Evolutionary conservation across 2,329 filamentous ascomycete genomes (phyloP).

Genomic region (Phoma sp.): DNA sequence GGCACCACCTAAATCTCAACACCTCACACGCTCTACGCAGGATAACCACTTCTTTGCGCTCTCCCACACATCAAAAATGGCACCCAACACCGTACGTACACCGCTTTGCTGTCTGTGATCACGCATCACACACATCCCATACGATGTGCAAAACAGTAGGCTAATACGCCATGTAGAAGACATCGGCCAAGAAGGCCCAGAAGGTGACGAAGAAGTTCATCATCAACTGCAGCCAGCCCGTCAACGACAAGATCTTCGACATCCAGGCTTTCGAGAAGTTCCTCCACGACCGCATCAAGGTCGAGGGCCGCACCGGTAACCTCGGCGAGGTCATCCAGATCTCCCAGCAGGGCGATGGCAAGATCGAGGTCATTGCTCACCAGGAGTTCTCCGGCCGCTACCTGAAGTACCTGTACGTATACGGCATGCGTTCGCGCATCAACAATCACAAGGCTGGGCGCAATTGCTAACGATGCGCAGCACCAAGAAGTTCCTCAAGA

Average conservation of each 20-base stretch:
- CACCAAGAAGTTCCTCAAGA: constrained; percentile 99
- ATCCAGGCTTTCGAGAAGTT: constrained; percentile 99
- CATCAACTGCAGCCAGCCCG: constrained; percentile 99
- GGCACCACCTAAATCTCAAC: constrained; percentile 8
- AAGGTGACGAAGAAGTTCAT: constrained; percentile 96
- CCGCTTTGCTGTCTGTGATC: constrained; percentile 90
- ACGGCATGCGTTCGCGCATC: not conserved
- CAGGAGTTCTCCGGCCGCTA: constrained; percentile 98
- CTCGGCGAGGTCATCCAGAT: constrained; percentile 92
- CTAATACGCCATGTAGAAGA: constrained; percentile 77
- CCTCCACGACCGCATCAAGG: constrained; percentile 99
- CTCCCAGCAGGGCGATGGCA: constrained; percentile 90
- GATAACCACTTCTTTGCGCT: constrained; percentile 90
- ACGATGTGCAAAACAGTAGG: constrained; percentile 79
- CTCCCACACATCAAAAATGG: constrained; percentile 71
- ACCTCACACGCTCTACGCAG: constrained; percentile 66
- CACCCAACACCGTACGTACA: constrained; percentile 88
- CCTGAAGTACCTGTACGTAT: constrained; percentile 96
- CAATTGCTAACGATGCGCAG: constrained; percentile 56
- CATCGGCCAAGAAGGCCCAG: constrained; percentile 59
- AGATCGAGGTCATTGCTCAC: constrained; percentile 97
- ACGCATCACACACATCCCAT: constrained; percentile 26
- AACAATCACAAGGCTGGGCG: too few species aligned
- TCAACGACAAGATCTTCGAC: constrained; percentile 99
- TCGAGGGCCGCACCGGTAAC: constrained; percentile 97